A percentile compares a stretch with the other conserved stretches of the same genome.
phyloP scores from a whole-genome alignment of 306 rosid genomes.

The Trichosanthes truncata region DNA sequence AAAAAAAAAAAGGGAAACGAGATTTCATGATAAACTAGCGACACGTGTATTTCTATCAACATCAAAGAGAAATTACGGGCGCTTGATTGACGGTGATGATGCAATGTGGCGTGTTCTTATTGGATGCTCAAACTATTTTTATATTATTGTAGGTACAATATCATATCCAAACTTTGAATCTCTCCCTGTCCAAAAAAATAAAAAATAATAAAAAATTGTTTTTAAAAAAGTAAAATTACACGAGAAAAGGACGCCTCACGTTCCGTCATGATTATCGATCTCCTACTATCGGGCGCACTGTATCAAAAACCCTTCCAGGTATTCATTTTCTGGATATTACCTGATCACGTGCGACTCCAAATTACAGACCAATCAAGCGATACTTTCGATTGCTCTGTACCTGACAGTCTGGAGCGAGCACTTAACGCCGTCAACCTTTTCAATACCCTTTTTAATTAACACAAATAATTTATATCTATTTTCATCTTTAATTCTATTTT shows the following conservation, averaged over 20 bases:
- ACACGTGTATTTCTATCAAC: neutral
- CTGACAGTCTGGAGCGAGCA: neutral
- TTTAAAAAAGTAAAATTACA: neutral
- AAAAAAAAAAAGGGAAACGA: too few species aligned
- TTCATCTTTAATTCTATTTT: too few species aligned
- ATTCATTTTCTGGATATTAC: neutral
- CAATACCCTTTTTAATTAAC: too few species aligned
- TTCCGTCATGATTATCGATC: neutral
- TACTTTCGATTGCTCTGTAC: neutral
- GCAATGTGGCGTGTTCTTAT: neutral
- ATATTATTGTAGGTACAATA: neutral
- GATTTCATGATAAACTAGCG: neutral
- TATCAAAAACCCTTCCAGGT: neutral
- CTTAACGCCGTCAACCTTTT: neutral
- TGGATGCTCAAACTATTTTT: neutral
- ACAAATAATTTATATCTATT: too few species aligned
- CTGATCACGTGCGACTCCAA: neutral
- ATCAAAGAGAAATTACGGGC: neutral
- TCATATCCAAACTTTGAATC: neutral
- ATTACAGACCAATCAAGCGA: neutral
- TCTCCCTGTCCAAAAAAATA: neutral
- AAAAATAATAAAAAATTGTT: neutral
- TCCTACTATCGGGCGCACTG: neutral
- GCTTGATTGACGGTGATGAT: neutral
- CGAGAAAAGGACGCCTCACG: neutral